Base-by-base conservation (phyloP, 2,329 filamentous ascomycete species). In the Sordariomycetes sp. region DNA sequence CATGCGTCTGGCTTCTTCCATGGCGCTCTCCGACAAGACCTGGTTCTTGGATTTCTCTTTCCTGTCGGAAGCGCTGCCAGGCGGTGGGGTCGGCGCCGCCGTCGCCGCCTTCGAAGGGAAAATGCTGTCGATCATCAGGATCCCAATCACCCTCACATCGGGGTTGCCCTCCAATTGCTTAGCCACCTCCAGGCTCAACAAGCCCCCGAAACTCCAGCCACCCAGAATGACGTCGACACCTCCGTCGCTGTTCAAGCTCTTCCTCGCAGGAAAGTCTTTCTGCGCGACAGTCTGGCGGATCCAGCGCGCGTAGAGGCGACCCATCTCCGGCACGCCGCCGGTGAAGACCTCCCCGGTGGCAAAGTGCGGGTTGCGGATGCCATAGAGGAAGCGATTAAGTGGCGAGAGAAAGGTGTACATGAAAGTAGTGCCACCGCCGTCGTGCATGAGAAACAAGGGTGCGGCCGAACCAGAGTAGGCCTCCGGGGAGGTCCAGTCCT, bases 371-470 rank as follows among this genome's bases (percentile, higher is more conserved):
- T 78, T 77, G 39, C 62, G 53, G 35, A 78, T 70, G 32, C 64
- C 73, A 40, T 68, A 73, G 24, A 74, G 50, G 14, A 58, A 51
- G 4, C 73, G 68, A 21, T 54, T 51, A 15, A 76, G 55, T 2
- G 57, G 46, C 15, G 64, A 59, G 4, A 78, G 57, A 40, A 66
- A 68, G 49, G 72, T 63, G 48, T 78, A 78, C 42, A 61, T 64
- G 46, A 73, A 75, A 3, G 64, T 66, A 3, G 73, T 78, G 45
- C 74, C 73, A 42, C 73, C 72, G 41, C 74, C 74, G 41, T 78
- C 74, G 51, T 78, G 73, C 24, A 76, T 55, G 27, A 78, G 61
- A 36, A 78, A 21, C 8, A 33, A 21, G 12, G 31, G 31, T n/a
- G n/a, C n/a, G n/a, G n/a, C n/a, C n/a, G n/a, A n/a, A n/a, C n/a